Conservation (phyloP, 2,329 filamentous ascomycete species). For the Ascochyta pisi region DNA sequence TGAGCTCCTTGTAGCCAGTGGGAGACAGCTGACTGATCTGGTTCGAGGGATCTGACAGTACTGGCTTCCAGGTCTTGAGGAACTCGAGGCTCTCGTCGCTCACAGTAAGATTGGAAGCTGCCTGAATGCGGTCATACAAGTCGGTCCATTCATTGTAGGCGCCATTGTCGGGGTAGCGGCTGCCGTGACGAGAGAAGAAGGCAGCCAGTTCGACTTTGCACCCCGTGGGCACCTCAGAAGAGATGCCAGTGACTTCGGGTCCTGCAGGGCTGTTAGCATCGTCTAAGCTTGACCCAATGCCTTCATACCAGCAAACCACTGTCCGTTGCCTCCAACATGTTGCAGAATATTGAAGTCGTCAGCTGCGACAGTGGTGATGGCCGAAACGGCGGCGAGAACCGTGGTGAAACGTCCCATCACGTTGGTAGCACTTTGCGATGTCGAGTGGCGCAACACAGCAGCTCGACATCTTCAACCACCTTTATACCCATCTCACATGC, state of each 20-base stretch:
- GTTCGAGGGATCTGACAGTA: constrained; percentile 60
- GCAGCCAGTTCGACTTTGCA: constrained; percentile 68
- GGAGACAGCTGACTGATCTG: constrained; percentile 67
- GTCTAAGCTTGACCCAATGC: neutral
- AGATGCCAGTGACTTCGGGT: constrained; percentile 64
- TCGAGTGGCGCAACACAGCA: neutral
- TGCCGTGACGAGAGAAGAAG: constrained; percentile 67
- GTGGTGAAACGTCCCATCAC: constrained; percentile 28
- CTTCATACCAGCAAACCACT: constrained; percentile 44
- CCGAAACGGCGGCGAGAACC: constrained; percentile 24
- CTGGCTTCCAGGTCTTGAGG: constrained; percentile 64
- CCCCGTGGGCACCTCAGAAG: constrained; percentile 60
- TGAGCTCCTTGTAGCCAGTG: constrained; percentile 68
- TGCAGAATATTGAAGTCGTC: constrained; percentile 43
- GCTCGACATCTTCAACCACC: neutral
- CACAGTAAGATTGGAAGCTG: constrained; percentile 59
- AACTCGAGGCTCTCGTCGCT: constrained; percentile 61
- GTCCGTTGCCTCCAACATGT: constrained; percentile 51
- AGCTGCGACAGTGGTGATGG: constrained; percentile 19
- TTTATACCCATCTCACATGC: constrained; percentile 2
- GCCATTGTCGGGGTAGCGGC: constrained; percentile 66
- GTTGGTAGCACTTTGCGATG: neutral
- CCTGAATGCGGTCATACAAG: constrained; percentile 57
- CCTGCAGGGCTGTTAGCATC: constrained; percentile 45
- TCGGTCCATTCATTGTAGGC: constrained; percentile 64